Percentiles rank a stretch among this genome's conserved stretches.
Evolutionary conservation across 208 protist species (phyloP).

Genomic region (Strigomonas culicis): DNA sequence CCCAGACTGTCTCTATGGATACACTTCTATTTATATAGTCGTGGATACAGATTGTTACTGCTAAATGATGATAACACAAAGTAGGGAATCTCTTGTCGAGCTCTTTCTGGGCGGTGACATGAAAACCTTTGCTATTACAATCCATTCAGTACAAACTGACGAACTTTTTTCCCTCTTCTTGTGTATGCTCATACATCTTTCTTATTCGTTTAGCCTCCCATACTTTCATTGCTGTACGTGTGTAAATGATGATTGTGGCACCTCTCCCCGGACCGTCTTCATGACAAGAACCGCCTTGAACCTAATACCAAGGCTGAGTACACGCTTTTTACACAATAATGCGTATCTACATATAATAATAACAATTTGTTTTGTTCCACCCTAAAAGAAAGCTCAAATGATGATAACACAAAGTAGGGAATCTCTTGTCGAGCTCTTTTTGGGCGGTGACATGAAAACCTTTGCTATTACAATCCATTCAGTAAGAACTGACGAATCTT

Average conservation of each 20-base stretch:
- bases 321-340: background rate
- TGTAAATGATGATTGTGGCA: conserved; percentile 31
- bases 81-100: conserved; percentile 11
- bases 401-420: too few relatives aligned
- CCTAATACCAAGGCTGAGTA: conserved; percentile 25
- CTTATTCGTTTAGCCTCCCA: conserved; percentile 3
- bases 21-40: background rate
- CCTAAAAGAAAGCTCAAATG: too few relatives aligned
- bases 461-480: background rate
- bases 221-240: too few relatives aligned
- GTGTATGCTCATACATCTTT: background rate
- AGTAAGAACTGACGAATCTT: background rate
- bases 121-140: background rate
- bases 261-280: conserved; percentile 21
- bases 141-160: background rate
- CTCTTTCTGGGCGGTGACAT: background rate
- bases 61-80: background rate
- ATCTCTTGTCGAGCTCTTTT: too few relatives aligned
- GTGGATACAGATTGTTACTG: conserved; percentile 5
- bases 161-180: conserved; percentile 1
- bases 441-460: too few relatives aligned
- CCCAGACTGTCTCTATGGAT: too few relatives aligned
- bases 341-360: background rate
- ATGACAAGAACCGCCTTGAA: conserved; percentile 20
- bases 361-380: background rate